These are phyloP conservation scores for Suhomyces kilbournensis DNA, from an alignment of 805 yeast genomes.

Conservation along the genomic window DNA sequence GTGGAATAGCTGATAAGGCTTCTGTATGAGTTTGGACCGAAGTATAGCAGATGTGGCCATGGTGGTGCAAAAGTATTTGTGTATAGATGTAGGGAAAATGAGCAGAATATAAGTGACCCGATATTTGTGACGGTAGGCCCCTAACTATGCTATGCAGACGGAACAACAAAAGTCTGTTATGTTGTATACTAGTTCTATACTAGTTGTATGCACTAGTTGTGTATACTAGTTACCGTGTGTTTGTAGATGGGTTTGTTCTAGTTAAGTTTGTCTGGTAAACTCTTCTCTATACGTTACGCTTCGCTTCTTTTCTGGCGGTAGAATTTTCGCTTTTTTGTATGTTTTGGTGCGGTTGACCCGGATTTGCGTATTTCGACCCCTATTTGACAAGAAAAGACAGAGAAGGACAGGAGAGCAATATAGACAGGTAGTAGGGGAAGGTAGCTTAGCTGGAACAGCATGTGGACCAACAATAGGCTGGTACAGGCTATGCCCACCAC, in stretches of 20 bases:
- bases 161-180: neutral
- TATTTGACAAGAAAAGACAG: neutral
- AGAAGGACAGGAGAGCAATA: neutral
- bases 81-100: neutral
- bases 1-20: slow-evolving; percentile 44
- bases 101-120: neutral
- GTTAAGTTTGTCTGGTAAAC: neutral
- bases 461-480: neutral
- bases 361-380: neutral
- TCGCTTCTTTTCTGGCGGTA: neutral
- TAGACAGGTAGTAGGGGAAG: neutral
- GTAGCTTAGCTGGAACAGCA: neutral
- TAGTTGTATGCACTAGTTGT: too few relatives aligned
- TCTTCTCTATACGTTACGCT: neutral
- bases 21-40: slow-evolving; percentile 27
- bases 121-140: neutral
- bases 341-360: neutral
- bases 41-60: slow-evolving; percentile 12
- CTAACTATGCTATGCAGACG: neutral
- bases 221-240: neutral
- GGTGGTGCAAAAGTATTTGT: neutral
- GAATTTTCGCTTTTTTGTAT: neutral
- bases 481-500: neutral
- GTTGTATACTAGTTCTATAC: too few relatives aligned
- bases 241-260: neutral